Evolutionary conservation across 2,329 filamentous ascomycete genomes (phyloP).

Genomic region (Beauveria australis): DNA sequence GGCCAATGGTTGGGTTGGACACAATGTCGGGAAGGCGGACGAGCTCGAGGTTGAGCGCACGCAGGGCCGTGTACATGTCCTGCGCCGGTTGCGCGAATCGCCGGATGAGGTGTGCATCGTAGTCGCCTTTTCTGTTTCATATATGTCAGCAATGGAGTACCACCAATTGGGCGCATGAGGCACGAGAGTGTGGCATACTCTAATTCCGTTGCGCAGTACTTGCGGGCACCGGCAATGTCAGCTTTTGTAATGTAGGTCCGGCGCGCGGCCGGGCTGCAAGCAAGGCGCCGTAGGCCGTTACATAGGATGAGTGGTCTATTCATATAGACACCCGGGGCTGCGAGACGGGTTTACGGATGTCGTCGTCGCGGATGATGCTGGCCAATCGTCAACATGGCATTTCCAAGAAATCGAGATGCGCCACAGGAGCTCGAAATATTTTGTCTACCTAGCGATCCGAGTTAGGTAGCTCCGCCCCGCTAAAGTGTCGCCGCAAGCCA

Average conservation of each 20-base stretch:
- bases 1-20: conserved; percentile 76
- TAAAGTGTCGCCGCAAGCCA: background rate
- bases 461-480: background rate
- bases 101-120: conserved; percentile 77
- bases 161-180: background rate
- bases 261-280: conserved; percentile 18
- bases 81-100: conserved; percentile 67
- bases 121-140: conserved; percentile 65
- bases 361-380: conserved; percentile 2
- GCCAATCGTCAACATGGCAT: conserved; percentile 15
- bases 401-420: conserved; percentile 14
- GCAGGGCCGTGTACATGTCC: conserved; percentile 82
- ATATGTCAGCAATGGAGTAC: background rate
- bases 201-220: conserved; percentile 47
- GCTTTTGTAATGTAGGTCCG: conserved; percentile 41
- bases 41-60: conserved; percentile 87
- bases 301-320: conserved; percentile 27
- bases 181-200: conserved; percentile 27
- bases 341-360: background rate
- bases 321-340: conserved; percentile 24
- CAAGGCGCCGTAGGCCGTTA: conserved; percentile 31
- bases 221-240: conserved; percentile 44
- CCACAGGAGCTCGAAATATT: conserved; percentile 2
- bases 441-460: background rate
- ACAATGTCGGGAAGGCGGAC: conserved; percentile 84